Evolutionary conservation across 805 yeast genomes (phyloP), one percentile per base, ranked within the genome.

Genomic region (Komagataella pastoris): DNA sequence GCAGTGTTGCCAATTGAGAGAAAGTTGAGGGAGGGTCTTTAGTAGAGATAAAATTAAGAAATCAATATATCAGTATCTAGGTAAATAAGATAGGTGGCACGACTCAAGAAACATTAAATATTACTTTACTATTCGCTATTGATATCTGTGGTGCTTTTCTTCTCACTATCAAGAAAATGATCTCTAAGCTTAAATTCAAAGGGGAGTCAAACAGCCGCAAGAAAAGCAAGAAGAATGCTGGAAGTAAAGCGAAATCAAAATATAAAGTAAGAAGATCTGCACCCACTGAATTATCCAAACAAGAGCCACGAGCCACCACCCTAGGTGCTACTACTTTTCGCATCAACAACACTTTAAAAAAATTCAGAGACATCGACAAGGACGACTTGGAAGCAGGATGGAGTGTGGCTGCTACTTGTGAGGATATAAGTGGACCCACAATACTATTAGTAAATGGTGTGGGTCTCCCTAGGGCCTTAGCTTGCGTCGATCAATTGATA

Each of bases 121-220:
- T 2, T 21, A 21, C 23, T 21, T 18, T 18, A 12, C n/a, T 30
- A 30, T 30, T 30, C 40, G 40, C 40, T 30, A 30, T 21, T 21
- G 23, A 21, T 21, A 21, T 21, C 23, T 21, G n/a, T 8, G 40
- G 14, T 30, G 7, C 5, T 30, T 3, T 30, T 14, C 14, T 30
- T 30, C 40, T 30, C 14, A 30, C 14, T 7, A 5, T 30, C 23
- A 21, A 21, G 23, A 3, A 8, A 30, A 65, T 67, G 71, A 70
- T 64, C 2, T 55, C 65, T 2, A 66, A 63, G 53, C 57, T 67
- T 8, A 52, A 54, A 3, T 67, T 67, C 50, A 67, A 67, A 53
- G 67, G 67, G 2, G 65, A 62, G 17, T 59, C 56, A 44, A 5
- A 30, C 40, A 14, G 40, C 40, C 14, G 14, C 14, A 57, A 53